These are phyloP conservation scores for Xylariales sp. DNA, from an alignment of 2,329 filamentous ascomycete species.

Conservation along the genomic window DNA sequence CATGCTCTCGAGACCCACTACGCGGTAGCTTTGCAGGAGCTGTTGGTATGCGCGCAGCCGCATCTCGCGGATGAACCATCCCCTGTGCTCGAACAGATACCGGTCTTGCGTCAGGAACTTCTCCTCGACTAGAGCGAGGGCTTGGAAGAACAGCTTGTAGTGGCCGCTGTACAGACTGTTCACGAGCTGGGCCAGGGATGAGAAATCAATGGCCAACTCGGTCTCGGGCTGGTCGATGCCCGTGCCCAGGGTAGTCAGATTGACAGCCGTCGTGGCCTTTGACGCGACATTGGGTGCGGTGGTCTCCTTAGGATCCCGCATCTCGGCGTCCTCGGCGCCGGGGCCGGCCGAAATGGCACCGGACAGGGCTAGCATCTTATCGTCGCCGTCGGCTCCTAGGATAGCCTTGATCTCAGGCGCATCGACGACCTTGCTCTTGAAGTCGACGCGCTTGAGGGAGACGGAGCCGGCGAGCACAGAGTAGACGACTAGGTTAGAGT, in stretches of 20 bases:
- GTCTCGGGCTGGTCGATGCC: constrained; percentile 77
- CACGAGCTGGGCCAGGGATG: constrained; percentile 86
- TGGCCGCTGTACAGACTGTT: constrained; percentile 92
- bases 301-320: constrained; percentile 70
- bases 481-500: constrained; percentile 94
- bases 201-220: constrained; percentile 89
- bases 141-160: constrained; percentile 93
- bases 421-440: constrained; percentile 99
- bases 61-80: constrained; percentile 99
- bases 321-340: constrained; percentile 78
- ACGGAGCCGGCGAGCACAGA: constrained; percentile 94
- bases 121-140: constrained; percentile 90
- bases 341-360: constrained; percentile 85
- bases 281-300: constrained; percentile 63
- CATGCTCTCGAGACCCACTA: constrained; percentile 98
- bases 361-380: constrained; percentile 84
- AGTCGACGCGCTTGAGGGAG: constrained; percentile 95
- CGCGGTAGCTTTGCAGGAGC: constrained; percentile 94
- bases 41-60: constrained; percentile 95
- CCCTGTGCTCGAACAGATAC: constrained; percentile 94
- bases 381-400: constrained; percentile 82
- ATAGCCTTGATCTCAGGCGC: constrained; percentile 98
- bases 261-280: constrained; percentile 75
- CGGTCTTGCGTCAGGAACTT: constrained; percentile 94
- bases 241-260: constrained; percentile 84